Conservation (phyloP, 1,284 basidiomycete genomes). For the Athelia psychrophila region DNA sequence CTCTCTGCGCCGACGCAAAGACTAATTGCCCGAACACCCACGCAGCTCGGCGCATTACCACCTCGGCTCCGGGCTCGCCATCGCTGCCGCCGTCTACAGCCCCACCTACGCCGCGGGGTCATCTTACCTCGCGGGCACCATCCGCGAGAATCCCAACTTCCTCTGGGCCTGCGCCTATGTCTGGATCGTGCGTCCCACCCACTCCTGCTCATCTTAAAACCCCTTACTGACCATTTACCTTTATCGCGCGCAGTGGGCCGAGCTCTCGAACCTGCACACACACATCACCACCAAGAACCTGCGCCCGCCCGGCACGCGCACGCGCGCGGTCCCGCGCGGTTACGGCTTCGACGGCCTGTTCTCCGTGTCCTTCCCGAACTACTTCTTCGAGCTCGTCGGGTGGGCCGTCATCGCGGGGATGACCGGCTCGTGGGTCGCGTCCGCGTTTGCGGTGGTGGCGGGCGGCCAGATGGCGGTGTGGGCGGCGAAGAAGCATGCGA, state of each 20-base stretch:
- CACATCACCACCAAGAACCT: slow-evolving; percentile 85
- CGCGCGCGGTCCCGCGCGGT: slow-evolving; percentile 82
- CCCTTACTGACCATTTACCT: slow-evolving; percentile 1
- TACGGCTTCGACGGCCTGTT: slow-evolving; percentile 83
- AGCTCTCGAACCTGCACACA: slow-evolving; percentile 85
- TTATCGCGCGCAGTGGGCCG: slow-evolving; percentile 77
- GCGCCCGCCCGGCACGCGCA: slow-evolving; percentile 78
- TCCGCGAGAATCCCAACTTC: slow-evolving; percentile 68
- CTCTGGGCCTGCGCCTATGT: slow-evolving; percentile 65
- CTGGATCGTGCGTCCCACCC: slow-evolving; percentile 65
- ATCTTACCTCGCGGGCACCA: slow-evolving; percentile 62
- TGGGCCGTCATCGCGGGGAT: slow-evolving; percentile 79
- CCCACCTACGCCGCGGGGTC: slow-evolving; percentile 63
- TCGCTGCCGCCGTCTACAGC: slow-evolving; percentile 81
- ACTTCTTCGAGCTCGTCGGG: slow-evolving; percentile 86
- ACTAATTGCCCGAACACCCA: too few species aligned
- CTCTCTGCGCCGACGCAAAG: not conserved
- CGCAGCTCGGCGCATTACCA: slow-evolving; percentile 88
- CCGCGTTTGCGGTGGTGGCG: slow-evolving; percentile 55
- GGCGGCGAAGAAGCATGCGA: slow-evolving; percentile 90
- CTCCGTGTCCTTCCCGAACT: slow-evolving; percentile 89
- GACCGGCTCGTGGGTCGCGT: slow-evolving; percentile 74
- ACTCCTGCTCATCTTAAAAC: slow-evolving; percentile 2
- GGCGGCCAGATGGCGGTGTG: slow-evolving; percentile 80
- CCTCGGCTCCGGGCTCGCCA: slow-evolving; percentile 71